Evolutionary conservation across 1,284 basidiomycete genomes (phyloP).

Genomic region (Ustanciosporium gigantosporum): DNA sequence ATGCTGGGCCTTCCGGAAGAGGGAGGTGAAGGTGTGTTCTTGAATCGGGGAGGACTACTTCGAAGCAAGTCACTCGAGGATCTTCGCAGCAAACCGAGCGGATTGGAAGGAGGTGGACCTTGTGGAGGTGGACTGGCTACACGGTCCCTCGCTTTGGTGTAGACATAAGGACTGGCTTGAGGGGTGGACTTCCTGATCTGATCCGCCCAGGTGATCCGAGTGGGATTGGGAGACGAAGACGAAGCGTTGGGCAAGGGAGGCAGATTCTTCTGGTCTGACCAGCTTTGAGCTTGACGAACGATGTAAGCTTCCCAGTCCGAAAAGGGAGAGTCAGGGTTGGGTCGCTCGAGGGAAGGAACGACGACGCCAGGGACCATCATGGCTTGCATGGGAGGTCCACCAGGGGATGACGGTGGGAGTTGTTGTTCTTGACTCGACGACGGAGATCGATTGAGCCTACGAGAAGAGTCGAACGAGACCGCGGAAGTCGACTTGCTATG

Average conservation of each 20-base stretch:
- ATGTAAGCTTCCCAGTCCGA: slow-evolving; percentile 38
- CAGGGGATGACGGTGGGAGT: too few species aligned
- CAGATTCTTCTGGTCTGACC: slow-evolving; percentile 10
- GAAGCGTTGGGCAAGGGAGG: slow-evolving; percentile 1
- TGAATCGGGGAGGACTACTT: background rate
- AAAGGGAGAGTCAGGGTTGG: slow-evolving; percentile 14
- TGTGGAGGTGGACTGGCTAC: slow-evolving; percentile 13
- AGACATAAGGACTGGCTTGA: slow-evolving; percentile 10
- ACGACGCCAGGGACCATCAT: slow-evolving; percentile 29
- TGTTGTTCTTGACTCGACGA: too few species aligned
- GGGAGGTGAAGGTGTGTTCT: too few species aligned
- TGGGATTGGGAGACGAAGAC: too few species aligned
- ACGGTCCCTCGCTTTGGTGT: slow-evolving; percentile 29
- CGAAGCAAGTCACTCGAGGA: slow-evolving; percentile 11
- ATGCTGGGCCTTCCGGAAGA: background rate
- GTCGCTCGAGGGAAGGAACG: slow-evolving; percentile 11
- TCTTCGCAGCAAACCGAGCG: slow-evolving; percentile 10
- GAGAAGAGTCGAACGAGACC: background rate
- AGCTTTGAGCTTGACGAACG: slow-evolving; percentile 20
- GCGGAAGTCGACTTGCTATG: background rate
- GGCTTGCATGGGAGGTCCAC: slow-evolving; percentile 22
- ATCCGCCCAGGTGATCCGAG: slow-evolving; percentile 32
- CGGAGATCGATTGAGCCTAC: too few species aligned
- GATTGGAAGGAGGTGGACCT: slow-evolving; percentile 4
- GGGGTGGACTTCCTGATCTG: slow-evolving; percentile 22